These are phyloP conservation scores for Nannizziopsis arthrosporioides DNA, from an alignment of 2,329 filamentous ascomycete species.

Conservation along the genomic window DNA sequence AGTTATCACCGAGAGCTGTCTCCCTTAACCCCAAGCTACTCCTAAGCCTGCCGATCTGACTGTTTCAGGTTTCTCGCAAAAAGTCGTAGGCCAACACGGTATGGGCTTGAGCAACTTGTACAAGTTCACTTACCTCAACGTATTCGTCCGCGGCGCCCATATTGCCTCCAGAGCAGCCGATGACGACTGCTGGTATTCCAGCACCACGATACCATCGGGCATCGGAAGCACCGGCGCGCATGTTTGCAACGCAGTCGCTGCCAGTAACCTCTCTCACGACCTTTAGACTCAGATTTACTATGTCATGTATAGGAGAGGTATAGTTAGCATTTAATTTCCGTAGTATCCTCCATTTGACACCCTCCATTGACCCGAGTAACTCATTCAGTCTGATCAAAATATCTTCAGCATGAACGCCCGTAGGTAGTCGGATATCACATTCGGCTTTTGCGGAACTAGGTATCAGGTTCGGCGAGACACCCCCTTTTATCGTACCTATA, in stretches of 20 bases:
- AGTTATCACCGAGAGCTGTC: not conserved
- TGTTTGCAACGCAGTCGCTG: conserved; percentile 4
- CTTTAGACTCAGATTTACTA: conserved; percentile 7
- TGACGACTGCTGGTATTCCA: conserved; percentile 10
- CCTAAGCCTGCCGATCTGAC: not conserved
- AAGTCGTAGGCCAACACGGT: conserved; percentile 13
- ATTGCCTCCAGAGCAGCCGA: conserved; percentile 12
- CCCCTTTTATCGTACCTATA: conserved; percentile 11
- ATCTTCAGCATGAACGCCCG: conserved; percentile 6
- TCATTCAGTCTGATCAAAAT: conserved; percentile 1
- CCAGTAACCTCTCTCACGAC: conserved; percentile 8
- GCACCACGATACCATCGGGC: conserved; percentile 11
- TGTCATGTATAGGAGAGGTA: conserved; percentile 10
- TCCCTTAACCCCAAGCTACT: too few species aligned
- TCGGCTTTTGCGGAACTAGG: conserved; percentile 9
- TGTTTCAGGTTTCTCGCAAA: conserved; percentile 1
- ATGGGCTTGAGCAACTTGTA: conserved; percentile 11
- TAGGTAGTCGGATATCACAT: conserved; percentile 12
- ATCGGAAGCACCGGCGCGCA: conserved; percentile 13
- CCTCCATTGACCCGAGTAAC: conserved; percentile 11
- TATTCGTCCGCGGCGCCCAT: conserved; percentile 14
- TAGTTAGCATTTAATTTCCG: conserved; percentile 11
- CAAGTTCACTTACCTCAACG: conserved; percentile 11
- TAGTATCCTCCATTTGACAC: conserved; percentile 8
- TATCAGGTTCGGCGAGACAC: conserved; percentile 12